A percentile compares a stretch with the other conserved stretches of the same genome.
These are phyloP conservation scores for Nothophytophthora sp. DNA, from an alignment of 352 stramenopile genomes.

Conservation along the genomic window DNA sequence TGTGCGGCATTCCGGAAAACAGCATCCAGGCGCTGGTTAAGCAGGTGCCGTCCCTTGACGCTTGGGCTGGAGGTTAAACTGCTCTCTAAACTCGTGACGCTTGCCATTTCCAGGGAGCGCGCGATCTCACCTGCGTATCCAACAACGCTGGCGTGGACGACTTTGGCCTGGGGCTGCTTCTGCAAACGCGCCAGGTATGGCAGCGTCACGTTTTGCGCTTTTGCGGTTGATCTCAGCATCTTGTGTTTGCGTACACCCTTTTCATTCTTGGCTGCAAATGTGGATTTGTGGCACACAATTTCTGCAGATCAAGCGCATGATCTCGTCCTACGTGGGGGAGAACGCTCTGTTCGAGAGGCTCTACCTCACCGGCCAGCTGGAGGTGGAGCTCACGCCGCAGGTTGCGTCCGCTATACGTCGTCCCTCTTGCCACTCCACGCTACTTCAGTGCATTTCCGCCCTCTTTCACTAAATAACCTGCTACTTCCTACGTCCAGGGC, in stretches of 20 bases:
- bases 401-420: constrained; percentile 5
- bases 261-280: neutral
- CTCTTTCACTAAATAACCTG: neutral
- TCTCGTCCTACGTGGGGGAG: constrained; percentile 96
- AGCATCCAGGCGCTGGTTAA: constrained; percentile 86
- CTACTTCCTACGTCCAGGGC: constrained; percentile 38
- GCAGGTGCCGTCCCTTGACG: too few relatives aligned
- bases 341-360: constrained; percentile 95
- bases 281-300: too few relatives aligned
- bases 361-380: constrained; percentile 91
- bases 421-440: neutral
- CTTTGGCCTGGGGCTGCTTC: constrained; percentile 92
- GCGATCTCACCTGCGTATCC: constrained; percentile 89
- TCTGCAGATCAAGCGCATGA: constrained; percentile 95
- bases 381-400: constrained; percentile 98
- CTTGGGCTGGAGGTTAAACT: neutral
- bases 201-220: neutral
- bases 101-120: constrained; percentile 52
- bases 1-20: constrained; percentile 94
- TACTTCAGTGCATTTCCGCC: neutral
- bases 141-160: constrained; percentile 95
- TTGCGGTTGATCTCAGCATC: neutral
- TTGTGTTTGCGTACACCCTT: neutral
- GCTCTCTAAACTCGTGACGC: neutral
- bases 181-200: constrained; percentile 90